Base-by-base conservation (phyloP, 208 protist genomes). In the Wallacemonas sp. region DNA sequence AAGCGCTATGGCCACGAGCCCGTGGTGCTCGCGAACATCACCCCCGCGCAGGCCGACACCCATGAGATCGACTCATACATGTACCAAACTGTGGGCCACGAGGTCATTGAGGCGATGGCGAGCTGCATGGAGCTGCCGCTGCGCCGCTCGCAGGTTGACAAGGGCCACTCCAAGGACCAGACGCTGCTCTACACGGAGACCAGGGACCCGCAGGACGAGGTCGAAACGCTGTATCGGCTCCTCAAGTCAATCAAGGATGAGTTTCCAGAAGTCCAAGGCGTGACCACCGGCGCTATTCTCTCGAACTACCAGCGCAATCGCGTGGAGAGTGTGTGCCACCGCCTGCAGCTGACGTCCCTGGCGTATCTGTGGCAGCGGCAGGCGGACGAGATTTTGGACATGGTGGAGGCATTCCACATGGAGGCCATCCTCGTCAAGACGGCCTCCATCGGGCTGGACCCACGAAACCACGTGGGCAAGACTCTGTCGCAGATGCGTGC, bases 31-130 rank as follows among this genome's bases (percentile, higher is more conserved):
- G 98, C 93, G 14, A 99, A 99, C 86, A 87, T 99, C 20, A 69
- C 66, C 0, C 87, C 81, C 7, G 29, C 16, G 4, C 7, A 20
- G 22, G 48, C 69, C n/a, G 55, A 76, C 12, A 74, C 73, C 25
- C 61, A 90, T 29, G 98, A 99, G 72, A 74, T 99, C 25, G 98
- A 99, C 76, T 98, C 93, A 25, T 99, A 95, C 84, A 99, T 98
- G 91, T 99, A 98, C 78, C 99, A 99, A 84, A 99, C 98, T 0
- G 98, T 99, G 10, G 99, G 98, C 18, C 93, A 98, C 74, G 89
- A 96, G 48, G 89, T 87, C 0, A 86, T 99, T 45, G 76, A 86
- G 11, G 41, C 61, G 8, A 91, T 99, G 31, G 93, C 97, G 0
- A 36, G 87, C 8, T 98, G 95, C 71, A 65, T 99, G 39, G 76